Base-by-base conservation (phyloP, 2,329 filamentous ascomycete species). In the Ampelomyces quisqualis region DNA sequence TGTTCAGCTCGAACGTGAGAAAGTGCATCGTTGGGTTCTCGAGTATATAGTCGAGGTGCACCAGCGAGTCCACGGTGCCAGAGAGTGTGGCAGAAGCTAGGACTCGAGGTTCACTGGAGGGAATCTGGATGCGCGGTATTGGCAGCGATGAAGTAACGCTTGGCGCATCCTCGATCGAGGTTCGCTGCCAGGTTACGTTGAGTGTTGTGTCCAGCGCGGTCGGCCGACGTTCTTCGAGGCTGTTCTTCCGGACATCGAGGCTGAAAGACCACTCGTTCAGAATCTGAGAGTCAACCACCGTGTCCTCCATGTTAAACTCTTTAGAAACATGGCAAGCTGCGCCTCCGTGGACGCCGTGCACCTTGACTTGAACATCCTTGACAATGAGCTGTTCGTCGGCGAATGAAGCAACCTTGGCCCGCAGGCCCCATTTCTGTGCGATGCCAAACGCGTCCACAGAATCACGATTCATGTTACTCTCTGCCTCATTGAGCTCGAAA, bases 21-120 rank as follows among this genome's bases (percentile, higher is more conserved):
- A 95, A 94, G 67, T 98, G 93, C 65, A 84, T 86, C 0, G 91
- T 96, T 0, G 90, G 87, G 64, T 98, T 98, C 70, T 98, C 93
- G 41, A 98, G 82, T 3, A 82, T 88, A 62, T 86, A 86, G 45
- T 78, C 69, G 34, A 80, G 68, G 24, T 69, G 62, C 8, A 70
- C 47, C 11, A 67, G 40, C 1, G 44, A 43, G 1, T 53, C 37
- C 4, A 64, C 48, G 1, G 48, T 44, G 2, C 44, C 17, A 0
- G 73, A 75, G 2, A 64, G 44, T 1, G 54, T 58, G 3, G 71
- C 70, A 0, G 75, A 72, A 40, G 75, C 74, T 3, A 96, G 79
- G 2, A 96, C 90, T 41, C 93, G 83, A 1, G 93, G 93, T 64
- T 98, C 93, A 3, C 82, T 84, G 42, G 85, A 86, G 0, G 91